Percentiles rank a stretch among this genome's conserved stretches.
Conservation (phyloP, 257 asterid genomes). For the Solanum pimpinellifolium region DNA sequence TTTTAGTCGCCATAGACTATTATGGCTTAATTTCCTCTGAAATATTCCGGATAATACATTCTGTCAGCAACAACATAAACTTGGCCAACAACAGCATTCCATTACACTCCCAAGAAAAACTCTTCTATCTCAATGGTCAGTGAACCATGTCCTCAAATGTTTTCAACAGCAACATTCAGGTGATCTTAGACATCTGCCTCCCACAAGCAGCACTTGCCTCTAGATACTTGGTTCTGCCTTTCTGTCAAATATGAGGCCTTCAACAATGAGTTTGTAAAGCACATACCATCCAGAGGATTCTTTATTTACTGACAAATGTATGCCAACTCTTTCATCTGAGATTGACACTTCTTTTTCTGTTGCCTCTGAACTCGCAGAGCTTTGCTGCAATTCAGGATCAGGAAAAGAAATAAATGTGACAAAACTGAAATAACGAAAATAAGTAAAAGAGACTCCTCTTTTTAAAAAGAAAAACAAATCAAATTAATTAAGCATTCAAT, state of each 20-base stretch:
- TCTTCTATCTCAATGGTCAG: conserved; percentile 57
- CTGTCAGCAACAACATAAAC: conserved; percentile 58
- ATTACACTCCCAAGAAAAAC: conserved; percentile 64
- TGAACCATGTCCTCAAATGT: conserved; percentile 47
- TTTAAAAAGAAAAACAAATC: background rate
- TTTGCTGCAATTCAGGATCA: conserved; percentile 53
- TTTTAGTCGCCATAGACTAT: conserved; percentile 58
- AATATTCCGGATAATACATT: conserved; percentile 62
- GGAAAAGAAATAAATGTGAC: conserved; percentile 4
- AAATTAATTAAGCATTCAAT: background rate
- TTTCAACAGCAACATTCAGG: conserved; percentile 54
- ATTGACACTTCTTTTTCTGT: conserved; percentile 37
- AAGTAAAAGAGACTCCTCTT: background rate
- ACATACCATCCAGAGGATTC: conserved; percentile 63
- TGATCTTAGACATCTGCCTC: conserved; percentile 70
- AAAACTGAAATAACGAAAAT: background rate
- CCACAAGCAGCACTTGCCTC: conserved; percentile 79
- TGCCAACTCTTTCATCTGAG: conserved; percentile 72
- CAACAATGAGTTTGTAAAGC: conserved; percentile 62
- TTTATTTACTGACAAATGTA: conserved; percentile 63
- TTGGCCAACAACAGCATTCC: conserved; percentile 83
- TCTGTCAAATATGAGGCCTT: conserved; percentile 54
- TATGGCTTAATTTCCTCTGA: conserved; percentile 66
- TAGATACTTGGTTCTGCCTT: conserved; percentile 64
- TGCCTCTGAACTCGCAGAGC: conserved; percentile 46